Percentiles rank a stretch among this genome's conserved stretches.
phyloP scores from a whole-genome alignment of 2,329 filamentous ascomycete genomes.

The Colletotrichum neosansevieriae region DNA sequence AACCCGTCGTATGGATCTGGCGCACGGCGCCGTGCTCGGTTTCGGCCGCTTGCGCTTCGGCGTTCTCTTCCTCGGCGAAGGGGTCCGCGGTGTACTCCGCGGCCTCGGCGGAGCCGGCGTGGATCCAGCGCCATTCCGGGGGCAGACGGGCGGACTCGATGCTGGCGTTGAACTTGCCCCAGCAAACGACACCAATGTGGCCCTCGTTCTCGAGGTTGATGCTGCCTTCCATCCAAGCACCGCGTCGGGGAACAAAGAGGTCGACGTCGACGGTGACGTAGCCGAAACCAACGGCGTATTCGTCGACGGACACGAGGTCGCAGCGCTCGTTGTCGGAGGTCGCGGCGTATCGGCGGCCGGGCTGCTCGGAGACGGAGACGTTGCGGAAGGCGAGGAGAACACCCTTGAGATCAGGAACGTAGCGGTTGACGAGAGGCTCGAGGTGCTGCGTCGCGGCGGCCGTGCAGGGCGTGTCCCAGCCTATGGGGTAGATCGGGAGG shows the following conservation, averaged over 20 bases:
- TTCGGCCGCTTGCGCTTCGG: constrained; percentile 55
- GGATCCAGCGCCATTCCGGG: constrained; percentile 82
- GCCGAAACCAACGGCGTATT: constrained; percentile 87
- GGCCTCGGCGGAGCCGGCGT: constrained; percentile 59
- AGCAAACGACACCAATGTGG: constrained; percentile 89
- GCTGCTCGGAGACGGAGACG: constrained; percentile 71
- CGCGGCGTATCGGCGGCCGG: constrained; percentile 61
- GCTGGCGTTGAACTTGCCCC: constrained; percentile 91
- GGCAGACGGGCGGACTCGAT: constrained; percentile 85
- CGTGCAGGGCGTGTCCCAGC: constrained; percentile 77
- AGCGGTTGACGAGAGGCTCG: constrained; percentile 79
- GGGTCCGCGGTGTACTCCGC: constrained; percentile 52
- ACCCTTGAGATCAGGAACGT: constrained; percentile 78
- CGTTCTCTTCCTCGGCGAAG: constrained; percentile 46
- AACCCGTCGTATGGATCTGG: constrained; percentile 70
- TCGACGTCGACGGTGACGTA: constrained; percentile 92
- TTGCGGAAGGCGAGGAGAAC: constrained; percentile 82
- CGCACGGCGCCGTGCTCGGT: constrained; percentile 66
- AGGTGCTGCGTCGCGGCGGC: constrained; percentile 81
- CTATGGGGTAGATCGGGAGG: constrained; percentile 78
- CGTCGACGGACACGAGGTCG: constrained; percentile 70
- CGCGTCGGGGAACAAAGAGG: constrained; percentile 81
- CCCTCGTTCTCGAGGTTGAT: constrained; percentile 90
- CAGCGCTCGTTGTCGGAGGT: constrained; percentile 60
- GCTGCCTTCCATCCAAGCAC: constrained; percentile 81